Conservation (phyloP, 2,329 filamentous ascomycete species). For the Aureobasidium lini region DNA sequence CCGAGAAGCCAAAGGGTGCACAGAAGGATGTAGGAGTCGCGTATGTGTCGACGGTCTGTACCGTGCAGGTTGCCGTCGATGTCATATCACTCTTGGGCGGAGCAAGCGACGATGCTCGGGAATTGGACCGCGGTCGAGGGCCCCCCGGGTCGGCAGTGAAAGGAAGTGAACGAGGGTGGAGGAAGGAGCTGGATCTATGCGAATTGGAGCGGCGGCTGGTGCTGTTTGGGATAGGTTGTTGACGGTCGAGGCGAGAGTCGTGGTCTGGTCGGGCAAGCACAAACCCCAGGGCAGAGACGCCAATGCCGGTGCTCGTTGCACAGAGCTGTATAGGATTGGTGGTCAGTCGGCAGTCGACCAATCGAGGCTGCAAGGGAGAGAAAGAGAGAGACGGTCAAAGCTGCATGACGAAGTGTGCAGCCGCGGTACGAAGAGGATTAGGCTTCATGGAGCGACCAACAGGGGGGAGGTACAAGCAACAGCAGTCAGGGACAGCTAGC, state of each 20-base stretch:
- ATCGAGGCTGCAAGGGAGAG: constrained; percentile 4
- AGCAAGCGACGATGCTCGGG: constrained; percentile 2
- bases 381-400: constrained; percentile 3
- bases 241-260: neutral
- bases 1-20: constrained; percentile 14
- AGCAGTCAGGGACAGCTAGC: neutral
- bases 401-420: constrained; percentile 9
- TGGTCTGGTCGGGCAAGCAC: constrained; percentile 47
- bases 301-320: constrained; percentile 54
- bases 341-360: constrained; percentile 11
- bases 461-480: neutral
- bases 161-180: constrained; percentile 5
- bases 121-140: constrained; percentile 1
- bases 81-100: constrained; percentile 16
- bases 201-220: neutral
- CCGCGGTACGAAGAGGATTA: neutral
- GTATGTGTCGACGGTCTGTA: constrained; percentile 16
- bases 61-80: constrained; percentile 17
- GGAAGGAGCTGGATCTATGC: neutral
- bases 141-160: neutral
- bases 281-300: constrained; percentile 52
- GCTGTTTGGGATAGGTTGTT: neutral
- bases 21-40: constrained; percentile 15
- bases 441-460: constrained; percentile 7
- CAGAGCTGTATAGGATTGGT: constrained; percentile 43